Base-by-base conservation (phyloP, 75 land plant genomes). In the Pseudotsuga menziesii region DNA sequence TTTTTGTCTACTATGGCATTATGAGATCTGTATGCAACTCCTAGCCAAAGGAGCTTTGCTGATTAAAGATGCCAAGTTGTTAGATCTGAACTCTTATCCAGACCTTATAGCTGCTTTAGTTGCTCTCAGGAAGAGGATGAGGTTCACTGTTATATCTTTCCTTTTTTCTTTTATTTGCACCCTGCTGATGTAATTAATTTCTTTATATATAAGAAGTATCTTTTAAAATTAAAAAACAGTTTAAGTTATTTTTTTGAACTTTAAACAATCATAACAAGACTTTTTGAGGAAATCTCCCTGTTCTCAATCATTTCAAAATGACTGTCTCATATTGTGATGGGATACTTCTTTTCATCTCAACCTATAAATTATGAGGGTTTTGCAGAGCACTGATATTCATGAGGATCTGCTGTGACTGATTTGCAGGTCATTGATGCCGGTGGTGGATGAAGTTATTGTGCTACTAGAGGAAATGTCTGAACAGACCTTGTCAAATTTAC, bases 381-480 rank as follows among this genome's bases (percentile, higher is more conserved):
- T 39, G 52, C 48, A 67, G 36, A 20, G 9, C 36, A 44, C 39
- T 67, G 22, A 67, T 20, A 48, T 48, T 48, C 54, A 48, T 48
- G 54, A 48, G 9, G 54, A 60, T 55, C 57, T 73, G 16, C 16
- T 25, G 19, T 55, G 55, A 26, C 27, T 25, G 19, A 52, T 73
- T 55, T 73, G 44, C 57, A 73, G 75, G n/a, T 48, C 75, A 14
- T 25, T 25, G 20, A 73, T 55, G 32, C 2, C 25, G 25, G 23
- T 55, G 29, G 57, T 55, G 14, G 75, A 73, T 26, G 82, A 39
- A 67, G 67, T 87, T 15, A 78, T 73, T 71, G 83, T 83, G 39
- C 80, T 90, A 20, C 77, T 94, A 70, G 89, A 92, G 77, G 92
- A 94, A 71, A 81, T 89, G 19, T 55, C 90, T 75, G 88, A 79